phyloP scores from a whole-genome alignment of 768 basidiomycete genomes.

The Termitomyces sp. region DNA sequence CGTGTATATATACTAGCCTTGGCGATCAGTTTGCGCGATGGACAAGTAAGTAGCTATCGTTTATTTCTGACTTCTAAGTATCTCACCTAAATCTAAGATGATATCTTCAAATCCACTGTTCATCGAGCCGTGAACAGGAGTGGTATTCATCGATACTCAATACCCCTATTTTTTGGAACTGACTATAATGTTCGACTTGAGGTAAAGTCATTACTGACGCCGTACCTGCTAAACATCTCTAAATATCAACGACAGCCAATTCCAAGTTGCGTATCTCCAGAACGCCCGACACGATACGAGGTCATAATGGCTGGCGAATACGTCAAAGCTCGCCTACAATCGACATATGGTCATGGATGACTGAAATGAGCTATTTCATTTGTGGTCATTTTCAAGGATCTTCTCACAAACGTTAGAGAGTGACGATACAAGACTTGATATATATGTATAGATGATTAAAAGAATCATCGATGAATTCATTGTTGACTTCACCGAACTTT shows the following conservation, averaged over 20 bases:
- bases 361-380: neutral
- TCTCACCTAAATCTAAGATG: slow-evolving; percentile 43
- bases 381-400: neutral
- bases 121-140: slow-evolving; percentile 82
- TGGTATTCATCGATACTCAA: slow-evolving; percentile 69
- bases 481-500: slow-evolving; percentile 53
- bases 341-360: slow-evolving; percentile 41
- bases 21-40: slow-evolving; percentile 87
- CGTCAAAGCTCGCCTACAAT: slow-evolving; percentile 65
- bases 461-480: neutral
- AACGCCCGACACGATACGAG: slow-evolving; percentile 54
- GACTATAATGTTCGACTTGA: slow-evolving; percentile 81
- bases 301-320: slow-evolving; percentile 78
- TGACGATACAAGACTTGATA: neutral
- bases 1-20: slow-evolving; percentile 33
- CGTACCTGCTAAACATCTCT: neutral
- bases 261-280: slow-evolving; percentile 40
- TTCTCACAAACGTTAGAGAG: neutral
- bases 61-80: neutral
- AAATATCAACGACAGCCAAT: slow-evolving; percentile 34
- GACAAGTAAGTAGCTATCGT: slow-evolving; percentile 53
- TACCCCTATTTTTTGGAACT: slow-evolving; percentile 87
- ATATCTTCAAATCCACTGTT: slow-evolving; percentile 84
- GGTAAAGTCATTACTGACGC: slow-evolving; percentile 31
- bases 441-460: neutral